A percentile compares a stretch with the other conserved stretches of the same genome.
Conservation (phyloP, 176 grass and related monocot species). For the Olyra latifolia region DNA sequence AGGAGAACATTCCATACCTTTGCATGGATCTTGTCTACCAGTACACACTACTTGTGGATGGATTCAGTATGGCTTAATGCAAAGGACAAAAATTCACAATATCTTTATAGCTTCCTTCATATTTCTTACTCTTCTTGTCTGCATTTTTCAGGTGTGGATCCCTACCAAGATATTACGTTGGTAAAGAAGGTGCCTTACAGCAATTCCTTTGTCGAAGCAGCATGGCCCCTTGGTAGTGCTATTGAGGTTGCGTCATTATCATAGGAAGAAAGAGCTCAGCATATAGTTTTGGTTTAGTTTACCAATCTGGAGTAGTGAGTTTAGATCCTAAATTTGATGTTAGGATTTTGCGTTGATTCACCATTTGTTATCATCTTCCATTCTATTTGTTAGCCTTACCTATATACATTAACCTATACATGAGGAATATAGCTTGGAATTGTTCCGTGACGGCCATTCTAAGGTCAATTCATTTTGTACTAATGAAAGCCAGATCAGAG, state of each 20-base stretch:
- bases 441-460: slow-evolving; percentile 13
- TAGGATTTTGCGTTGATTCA: slow-evolving; percentile 46
- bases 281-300: slow-evolving; percentile 56
- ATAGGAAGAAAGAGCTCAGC: slow-evolving; percentile 36
- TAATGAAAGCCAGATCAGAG: slow-evolving; percentile 25
- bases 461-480: slow-evolving; percentile 33
- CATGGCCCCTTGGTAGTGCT: slow-evolving; percentile 95
- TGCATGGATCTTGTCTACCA: slow-evolving; percentile 99
- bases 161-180: slow-evolving; percentile 91
- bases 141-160: slow-evolving; percentile 61
- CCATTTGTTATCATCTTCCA: slow-evolving; percentile 42
- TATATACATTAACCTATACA: slow-evolving; percentile 38
- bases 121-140: slow-evolving; percentile 7
- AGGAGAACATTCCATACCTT: slow-evolving; percentile 85
- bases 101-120: background rate
- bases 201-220: slow-evolving; percentile 82
- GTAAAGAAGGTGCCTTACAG: slow-evolving; percentile 84
- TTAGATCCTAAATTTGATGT: slow-evolving; percentile 44
- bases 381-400: slow-evolving; percentile 47
- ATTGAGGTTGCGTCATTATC: slow-evolving; percentile 88
- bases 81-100: background rate
- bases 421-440: slow-evolving; percentile 43
- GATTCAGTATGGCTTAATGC: slow-evolving; percentile 67
- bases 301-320: slow-evolving; percentile 38
- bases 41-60: slow-evolving; percentile 93